These are phyloP conservation scores for Marsdenia floribunda DNA, from an alignment of 257 asterid genomes.

Conservation along the genomic window DNA sequence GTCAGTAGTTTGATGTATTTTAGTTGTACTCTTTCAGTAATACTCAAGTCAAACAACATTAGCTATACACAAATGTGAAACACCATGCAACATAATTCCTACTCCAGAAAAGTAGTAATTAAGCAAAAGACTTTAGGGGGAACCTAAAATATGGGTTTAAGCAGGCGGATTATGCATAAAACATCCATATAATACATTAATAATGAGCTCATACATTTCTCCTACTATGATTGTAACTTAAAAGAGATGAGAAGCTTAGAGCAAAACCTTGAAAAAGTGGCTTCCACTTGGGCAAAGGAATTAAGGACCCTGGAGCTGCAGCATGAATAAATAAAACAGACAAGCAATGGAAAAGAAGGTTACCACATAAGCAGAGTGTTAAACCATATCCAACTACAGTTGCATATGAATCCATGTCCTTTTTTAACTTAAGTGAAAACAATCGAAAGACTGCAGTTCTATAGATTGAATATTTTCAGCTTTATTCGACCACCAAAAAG, in stretches of 20 bases:
- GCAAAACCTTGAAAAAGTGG: constrained; percentile 49
- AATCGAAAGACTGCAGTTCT: neutral
- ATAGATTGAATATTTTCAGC: neutral
- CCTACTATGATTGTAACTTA: neutral
- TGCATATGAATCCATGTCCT: neutral
- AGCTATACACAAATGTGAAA: neutral
- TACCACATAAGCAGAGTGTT: neutral
- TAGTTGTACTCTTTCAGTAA: neutral
- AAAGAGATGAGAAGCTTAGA: constrained; percentile 2
- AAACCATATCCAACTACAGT: neutral
- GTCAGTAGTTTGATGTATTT: neutral
- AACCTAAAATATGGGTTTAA: neutral
- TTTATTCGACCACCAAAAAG: neutral
- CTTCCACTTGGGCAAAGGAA: constrained; percentile 38
- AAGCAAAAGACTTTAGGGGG: neutral
- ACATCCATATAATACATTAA: no score
- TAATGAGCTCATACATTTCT: neutral
- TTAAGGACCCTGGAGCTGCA: constrained; percentile 50
- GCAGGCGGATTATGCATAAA: neutral
- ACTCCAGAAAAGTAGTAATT: neutral
- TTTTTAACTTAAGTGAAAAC: neutral
- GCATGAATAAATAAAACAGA: constrained; percentile 13
- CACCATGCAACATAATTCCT: neutral
- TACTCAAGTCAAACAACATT: neutral
- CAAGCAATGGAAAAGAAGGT: neutral